Evolutionary conservation across 176 grass and related monocot genomes (phyloP).

Genomic region (Chloris gayana): DNA sequence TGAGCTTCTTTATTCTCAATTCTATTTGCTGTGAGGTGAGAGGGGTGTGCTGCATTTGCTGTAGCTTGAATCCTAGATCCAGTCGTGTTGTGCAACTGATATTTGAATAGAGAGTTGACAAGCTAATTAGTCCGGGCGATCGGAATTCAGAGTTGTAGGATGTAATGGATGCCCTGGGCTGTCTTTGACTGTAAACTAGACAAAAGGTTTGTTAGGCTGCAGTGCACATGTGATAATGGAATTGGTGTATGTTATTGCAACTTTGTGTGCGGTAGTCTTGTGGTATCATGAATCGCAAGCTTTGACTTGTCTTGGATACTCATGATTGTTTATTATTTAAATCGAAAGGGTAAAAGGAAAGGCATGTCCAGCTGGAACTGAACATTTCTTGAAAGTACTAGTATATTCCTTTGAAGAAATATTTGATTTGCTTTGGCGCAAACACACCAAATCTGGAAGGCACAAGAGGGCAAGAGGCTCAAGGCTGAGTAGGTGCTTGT

Average conservation of each 20-base stretch:
- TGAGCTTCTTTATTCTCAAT: slow-evolving; percentile 85
- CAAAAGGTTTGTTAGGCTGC: background rate
- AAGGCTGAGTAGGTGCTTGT: background rate
- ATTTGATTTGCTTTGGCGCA: background rate
- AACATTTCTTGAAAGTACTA: background rate
- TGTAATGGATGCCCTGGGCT: background rate
- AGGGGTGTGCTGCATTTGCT: background rate
- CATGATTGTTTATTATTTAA: too few species aligned
- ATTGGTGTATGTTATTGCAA: background rate
- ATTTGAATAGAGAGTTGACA: background rate
- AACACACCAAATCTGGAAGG: background rate
- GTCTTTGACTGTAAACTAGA: background rate
- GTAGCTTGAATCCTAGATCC: background rate
- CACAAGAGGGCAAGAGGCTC: background rate
- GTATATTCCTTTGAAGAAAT: background rate
- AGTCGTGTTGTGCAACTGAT: slow-evolving; percentile 18
- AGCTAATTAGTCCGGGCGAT: background rate
- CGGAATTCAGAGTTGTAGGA: background rate
- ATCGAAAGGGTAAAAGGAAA: background rate
- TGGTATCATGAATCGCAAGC: background rate
- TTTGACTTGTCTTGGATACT: background rate
- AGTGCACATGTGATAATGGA: background rate
- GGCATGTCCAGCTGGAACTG: background rate
- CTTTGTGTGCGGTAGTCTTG: background rate
- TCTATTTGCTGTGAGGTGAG: slow-evolving; percentile 64